Evolutionary conservation across 768 basidiomycete genomes (phyloP).

Genomic region (Phlebiopsis flavidoalba): DNA sequence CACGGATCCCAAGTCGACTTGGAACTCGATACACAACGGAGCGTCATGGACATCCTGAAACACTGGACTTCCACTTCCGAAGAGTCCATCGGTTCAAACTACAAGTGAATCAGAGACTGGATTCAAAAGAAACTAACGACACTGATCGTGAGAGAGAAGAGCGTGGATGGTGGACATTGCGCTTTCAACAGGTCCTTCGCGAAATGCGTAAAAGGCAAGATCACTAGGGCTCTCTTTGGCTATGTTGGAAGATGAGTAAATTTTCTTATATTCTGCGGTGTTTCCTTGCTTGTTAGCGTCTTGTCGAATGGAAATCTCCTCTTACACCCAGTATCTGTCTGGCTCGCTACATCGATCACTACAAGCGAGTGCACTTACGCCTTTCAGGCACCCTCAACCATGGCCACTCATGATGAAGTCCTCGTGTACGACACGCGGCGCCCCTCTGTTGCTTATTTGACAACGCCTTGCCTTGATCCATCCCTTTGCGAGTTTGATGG

Average conservation of each 20-base stretch:
- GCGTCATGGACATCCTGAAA: conserved; percentile 35
- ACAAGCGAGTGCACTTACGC: too few relatives aligned
- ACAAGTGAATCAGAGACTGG: conserved; percentile 25
- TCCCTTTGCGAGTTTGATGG: too few relatives aligned
- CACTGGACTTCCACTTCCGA: conserved; percentile 55
- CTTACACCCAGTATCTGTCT: too few relatives aligned
- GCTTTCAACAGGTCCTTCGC: conserved; percentile 57
- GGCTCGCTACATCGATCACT: too few relatives aligned
- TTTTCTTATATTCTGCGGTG: not conserved
- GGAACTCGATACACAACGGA: conserved; percentile 27
- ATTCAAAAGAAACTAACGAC: conserved; percentile 14
- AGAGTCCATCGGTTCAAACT: conserved; percentile 68
- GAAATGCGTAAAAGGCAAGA: conserved; percentile 44
- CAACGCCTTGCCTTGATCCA: too few relatives aligned
- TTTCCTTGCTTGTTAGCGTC: not conserved
- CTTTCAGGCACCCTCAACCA: too few relatives aligned
- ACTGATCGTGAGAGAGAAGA: conserved; percentile 56
- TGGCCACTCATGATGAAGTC: too few relatives aligned
- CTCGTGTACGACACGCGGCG: too few relatives aligned
- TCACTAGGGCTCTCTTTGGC: conserved; percentile 7
- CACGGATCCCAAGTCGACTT: conserved; percentile 24
- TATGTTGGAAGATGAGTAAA: not conserved
- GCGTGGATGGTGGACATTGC: conserved; percentile 67
- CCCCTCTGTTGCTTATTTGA: too few relatives aligned
- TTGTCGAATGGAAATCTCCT: too few relatives aligned